Percentiles rank a stretch among this genome's conserved stretches.
These are phyloP conservation scores for Suillus cothurnatus DNA, from an alignment of 768 basidiomycete species.

Conservation along the genomic window DNA sequence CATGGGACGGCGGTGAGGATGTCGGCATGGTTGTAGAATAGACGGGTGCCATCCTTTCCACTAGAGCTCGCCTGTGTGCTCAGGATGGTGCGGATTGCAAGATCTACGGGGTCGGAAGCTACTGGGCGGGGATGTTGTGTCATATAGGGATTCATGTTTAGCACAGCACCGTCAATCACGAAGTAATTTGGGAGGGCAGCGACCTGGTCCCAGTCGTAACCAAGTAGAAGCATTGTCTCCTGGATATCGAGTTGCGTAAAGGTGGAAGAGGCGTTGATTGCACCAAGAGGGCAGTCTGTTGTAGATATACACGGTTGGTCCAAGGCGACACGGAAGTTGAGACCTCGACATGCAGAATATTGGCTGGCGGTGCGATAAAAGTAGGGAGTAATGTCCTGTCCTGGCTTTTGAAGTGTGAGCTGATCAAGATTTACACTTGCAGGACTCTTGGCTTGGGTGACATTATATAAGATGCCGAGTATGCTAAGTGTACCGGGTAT, in stretches of 20 bases:
- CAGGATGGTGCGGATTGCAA: slow-evolving; percentile 77
- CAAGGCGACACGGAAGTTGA: slow-evolving; percentile 67
- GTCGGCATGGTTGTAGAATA: slow-evolving; percentile 74
- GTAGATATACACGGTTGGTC: slow-evolving; percentile 69
- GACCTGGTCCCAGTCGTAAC: slow-evolving; percentile 93
- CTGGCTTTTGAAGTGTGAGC: slow-evolving; percentile 58
- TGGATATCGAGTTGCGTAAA: slow-evolving; percentile 61
- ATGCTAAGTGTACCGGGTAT: slow-evolving; percentile 69
- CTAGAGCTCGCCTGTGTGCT: slow-evolving; percentile 45
- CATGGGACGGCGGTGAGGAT: slow-evolving; percentile 76
- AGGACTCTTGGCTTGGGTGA: slow-evolving; percentile 51
- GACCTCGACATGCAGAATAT: slow-evolving; percentile 64
- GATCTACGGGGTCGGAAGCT: slow-evolving; percentile 76
- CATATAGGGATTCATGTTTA: slow-evolving; percentile 91
- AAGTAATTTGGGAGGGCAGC: slow-evolving; percentile 70
- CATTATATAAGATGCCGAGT: slow-evolving; percentile 76
- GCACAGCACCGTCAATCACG: slow-evolving; percentile 91
- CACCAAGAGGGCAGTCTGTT: slow-evolving; percentile 67
- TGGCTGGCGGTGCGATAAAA: slow-evolving; percentile 74
- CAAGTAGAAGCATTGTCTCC: slow-evolving; percentile 70
- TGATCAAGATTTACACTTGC: slow-evolving; percentile 57
- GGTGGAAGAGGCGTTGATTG: slow-evolving; percentile 57
- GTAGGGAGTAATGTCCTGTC: slow-evolving; percentile 87
- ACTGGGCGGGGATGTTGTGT: slow-evolving; percentile 67
- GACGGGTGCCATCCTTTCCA: slow-evolving; percentile 88